Evolutionary conservation across 148 eudicot genomes (phyloP), one percentile per base, ranked within the genome.

Genomic region (Talinum fruticosum): DNA sequence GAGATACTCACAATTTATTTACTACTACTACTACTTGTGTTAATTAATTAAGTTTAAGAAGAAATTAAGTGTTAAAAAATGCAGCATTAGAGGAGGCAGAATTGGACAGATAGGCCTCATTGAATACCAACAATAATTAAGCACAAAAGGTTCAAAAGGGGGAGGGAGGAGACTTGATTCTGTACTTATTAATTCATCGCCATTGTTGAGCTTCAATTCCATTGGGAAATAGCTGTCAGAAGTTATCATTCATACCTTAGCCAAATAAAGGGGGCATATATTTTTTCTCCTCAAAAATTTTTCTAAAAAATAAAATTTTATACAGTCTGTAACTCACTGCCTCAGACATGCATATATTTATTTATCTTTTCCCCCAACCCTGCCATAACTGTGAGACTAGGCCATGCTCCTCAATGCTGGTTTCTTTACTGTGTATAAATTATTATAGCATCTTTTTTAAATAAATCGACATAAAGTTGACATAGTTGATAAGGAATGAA

Each of bases 231-330:
- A 59, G 61, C 30, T 37, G 75, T 44, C 71, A 73, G 73, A 73
- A 79, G 66, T 23, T 29, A 47, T 29, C 72, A 73, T 79, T 74
- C 71, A 75, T 29, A 75, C 33, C 70, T 38, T 80, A 30, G 70
- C 75, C 76, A 71, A 66, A 76, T 45, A 70, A 28, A 41, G 76
- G 1, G 47, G 30, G 76, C 47, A 62, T 71, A 67, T 8, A 54
- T 23, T 54, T 54, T 23, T 54, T 54, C 8, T 15, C 21, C 54
- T 16, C n/a, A 38, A 38, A 38, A 41, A 10, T 41, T 59, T 8
- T 59, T 21, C 8, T 23, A 21, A 8, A 54, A 54, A n/a, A 21
- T 6, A 54, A 54, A 21, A 0, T 3, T 13, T 49, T 49, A 51
- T 51, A 61, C 65, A 75, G 69, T 75, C 69, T 66, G 37, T 67